These are phyloP conservation scores for Penicillium sp. DNA, from an alignment of 2,329 filamentous ascomycete genomes.

Conservation along the genomic window DNA sequence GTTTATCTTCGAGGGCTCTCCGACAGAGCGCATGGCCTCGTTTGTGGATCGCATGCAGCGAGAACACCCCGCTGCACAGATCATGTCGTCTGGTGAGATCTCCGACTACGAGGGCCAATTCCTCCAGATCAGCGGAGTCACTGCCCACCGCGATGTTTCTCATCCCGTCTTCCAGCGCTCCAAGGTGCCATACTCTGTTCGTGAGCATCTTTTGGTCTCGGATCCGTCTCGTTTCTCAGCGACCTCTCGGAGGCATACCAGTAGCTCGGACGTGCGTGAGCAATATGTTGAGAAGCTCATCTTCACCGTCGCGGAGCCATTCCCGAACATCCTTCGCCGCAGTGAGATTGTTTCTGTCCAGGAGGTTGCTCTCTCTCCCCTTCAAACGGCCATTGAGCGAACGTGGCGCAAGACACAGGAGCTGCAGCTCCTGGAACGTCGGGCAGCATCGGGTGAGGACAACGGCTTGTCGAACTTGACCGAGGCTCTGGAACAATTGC, in stretches of 20 bases:
- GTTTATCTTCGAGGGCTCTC: conserved; percentile 83
- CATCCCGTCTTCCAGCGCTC: conserved; percentile 86
- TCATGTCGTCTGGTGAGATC: conserved; percentile 66
- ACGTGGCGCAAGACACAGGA: conserved; percentile 89
- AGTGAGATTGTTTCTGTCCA: conserved; percentile 76
- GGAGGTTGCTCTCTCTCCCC: conserved; percentile 65
- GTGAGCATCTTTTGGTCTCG: conserved; percentile 81
- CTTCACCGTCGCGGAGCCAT: conserved; percentile 78
- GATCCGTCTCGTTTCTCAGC: conserved; percentile 76
- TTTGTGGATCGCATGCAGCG: conserved; percentile 93
- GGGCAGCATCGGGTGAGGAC: conserved; percentile 69
- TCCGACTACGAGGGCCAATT: conserved; percentile 90
- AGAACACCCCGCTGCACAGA: conserved; percentile 80
- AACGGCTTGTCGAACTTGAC: conserved; percentile 66
- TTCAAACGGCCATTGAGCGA: conserved; percentile 87
- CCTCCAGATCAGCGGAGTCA: conserved; percentile 76
- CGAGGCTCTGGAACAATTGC: conserved; percentile 73
- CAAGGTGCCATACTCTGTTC: conserved; percentile 75
- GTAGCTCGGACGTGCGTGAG: conserved; percentile 63
- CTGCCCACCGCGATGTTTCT: conserved; percentile 73
- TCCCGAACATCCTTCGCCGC: conserved; percentile 85
- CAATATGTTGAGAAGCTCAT: conserved; percentile 81
- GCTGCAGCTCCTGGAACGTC: conserved; percentile 72
- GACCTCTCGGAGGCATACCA: conserved; percentile 68
- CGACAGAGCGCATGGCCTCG: conserved; percentile 70